phyloP scores from a whole-genome alignment of 1,284 basidiomycete species.

The Ustilago cynodontis region DNA sequence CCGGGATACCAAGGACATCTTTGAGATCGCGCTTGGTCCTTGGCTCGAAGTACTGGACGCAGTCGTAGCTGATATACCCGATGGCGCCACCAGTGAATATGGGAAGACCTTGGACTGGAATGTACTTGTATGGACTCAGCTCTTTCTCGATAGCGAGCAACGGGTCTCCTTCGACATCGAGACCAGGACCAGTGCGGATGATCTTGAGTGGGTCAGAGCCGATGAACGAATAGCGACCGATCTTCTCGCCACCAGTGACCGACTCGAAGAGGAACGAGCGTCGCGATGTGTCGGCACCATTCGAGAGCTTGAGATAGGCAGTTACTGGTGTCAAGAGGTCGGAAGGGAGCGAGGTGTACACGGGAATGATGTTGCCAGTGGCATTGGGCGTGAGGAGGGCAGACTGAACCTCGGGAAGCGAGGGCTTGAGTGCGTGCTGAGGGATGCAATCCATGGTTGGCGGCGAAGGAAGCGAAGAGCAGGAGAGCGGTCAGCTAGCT shows the following conservation, averaged over 20 bases:
- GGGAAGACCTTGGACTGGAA: conserved; percentile 88
- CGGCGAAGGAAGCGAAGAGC: not conserved
- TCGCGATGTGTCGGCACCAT: conserved; percentile 79
- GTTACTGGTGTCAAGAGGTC: conserved; percentile 97
- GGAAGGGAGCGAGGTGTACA: conserved; percentile 91
- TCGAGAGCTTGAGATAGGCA: conserved; percentile 91
- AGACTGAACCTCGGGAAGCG: conserved; percentile 60
- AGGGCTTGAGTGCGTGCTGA: conserved; percentile 54
- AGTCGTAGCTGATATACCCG: conserved; percentile 97
- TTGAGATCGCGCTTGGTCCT: conserved; percentile 75
- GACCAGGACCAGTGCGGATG: conserved; percentile 85
- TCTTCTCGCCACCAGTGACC: conserved; percentile 85
- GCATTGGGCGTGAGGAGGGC: conserved; percentile 48
- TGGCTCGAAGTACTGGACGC: conserved; percentile 91
- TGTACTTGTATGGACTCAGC: conserved; percentile 86
- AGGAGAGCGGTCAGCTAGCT: conserved; percentile 6
- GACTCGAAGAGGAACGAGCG: conserved; percentile 73
- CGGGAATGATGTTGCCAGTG: conserved; percentile 87
- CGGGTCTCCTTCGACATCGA: conserved; percentile 88
- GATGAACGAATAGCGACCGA: conserved; percentile 94
- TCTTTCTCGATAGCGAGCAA: conserved; percentile 86
- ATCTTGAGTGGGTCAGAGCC: conserved; percentile 95
- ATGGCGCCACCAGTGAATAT: conserved; percentile 98
- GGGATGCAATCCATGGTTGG: conserved; percentile 13
- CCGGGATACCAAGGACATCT: conserved; percentile 85